Percentiles rank a stretch among this genome's conserved stretches.
phyloP scores from a whole-genome alignment of 768 basidiomycete genomes.

The Mycena pura region DNA sequence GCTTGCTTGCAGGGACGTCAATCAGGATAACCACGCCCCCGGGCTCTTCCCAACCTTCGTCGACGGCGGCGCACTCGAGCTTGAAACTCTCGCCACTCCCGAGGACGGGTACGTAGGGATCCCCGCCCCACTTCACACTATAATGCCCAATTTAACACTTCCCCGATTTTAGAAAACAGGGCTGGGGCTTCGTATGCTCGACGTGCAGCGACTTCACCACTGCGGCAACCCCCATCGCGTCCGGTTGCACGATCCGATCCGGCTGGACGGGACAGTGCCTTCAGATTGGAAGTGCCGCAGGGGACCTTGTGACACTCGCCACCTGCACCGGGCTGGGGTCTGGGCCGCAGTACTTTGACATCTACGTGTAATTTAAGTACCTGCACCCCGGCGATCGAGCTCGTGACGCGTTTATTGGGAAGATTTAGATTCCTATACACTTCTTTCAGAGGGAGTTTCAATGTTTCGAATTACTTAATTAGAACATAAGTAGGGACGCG shows the following conservation, averaged over 20 bases:
- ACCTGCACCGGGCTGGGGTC: constrained; percentile 9
- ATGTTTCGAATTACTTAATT: no score
- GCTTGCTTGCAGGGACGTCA: not conserved
- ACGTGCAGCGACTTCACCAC: constrained; percentile 8
- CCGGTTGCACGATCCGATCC: constrained; percentile 4
- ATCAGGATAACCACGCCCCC: not conserved
- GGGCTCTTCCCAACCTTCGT: not conserved
- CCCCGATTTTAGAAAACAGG: constrained; percentile 5
- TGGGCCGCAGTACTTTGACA: constrained; percentile 13
- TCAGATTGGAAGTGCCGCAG: constrained; percentile 12
- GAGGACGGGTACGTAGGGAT: not conserved
- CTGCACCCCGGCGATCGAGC: no score
- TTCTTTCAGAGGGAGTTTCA: no score
- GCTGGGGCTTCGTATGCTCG: constrained; percentile 20
- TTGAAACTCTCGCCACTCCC: not conserved
- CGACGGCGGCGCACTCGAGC: not conserved
- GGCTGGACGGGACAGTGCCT: constrained; percentile 15
- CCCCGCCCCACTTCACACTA: no score
- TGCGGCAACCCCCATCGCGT: not conserved
- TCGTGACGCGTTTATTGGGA: no score
- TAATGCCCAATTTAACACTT: not conserved
- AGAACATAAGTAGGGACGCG: no score
- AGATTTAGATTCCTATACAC: no score
- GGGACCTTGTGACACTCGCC: constrained; percentile 1
- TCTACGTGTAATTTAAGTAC: no score